Evolutionary conservation across 2,329 filamentous ascomycete genomes (phyloP).

Genomic region (Nemania diffusa): DNA sequence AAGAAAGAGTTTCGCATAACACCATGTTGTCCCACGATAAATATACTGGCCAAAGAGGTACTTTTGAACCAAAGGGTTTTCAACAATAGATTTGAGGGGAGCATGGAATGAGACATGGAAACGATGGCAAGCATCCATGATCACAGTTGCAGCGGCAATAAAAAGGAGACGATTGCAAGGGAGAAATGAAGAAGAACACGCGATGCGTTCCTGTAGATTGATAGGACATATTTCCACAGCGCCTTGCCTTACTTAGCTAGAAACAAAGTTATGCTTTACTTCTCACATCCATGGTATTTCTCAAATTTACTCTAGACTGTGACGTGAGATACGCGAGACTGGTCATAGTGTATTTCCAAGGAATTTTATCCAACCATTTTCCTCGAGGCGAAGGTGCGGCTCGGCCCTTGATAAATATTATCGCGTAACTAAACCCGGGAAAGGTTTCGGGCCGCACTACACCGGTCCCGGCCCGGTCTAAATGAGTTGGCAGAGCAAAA

Average conservation of each 20-base stretch:
- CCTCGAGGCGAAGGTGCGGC: not conserved
- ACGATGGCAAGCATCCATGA: not conserved
- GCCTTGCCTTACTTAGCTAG: not conserved
- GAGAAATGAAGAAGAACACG: not conserved
- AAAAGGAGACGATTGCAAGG: not conserved
- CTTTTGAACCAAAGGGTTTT: not conserved
- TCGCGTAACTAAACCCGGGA: no score
- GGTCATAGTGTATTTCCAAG: not conserved
- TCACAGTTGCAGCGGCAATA: not conserved
- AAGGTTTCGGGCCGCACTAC: no score
- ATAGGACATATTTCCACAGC: not conserved
- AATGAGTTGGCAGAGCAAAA: no score
- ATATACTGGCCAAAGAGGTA: not conserved
- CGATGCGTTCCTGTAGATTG: not conserved
- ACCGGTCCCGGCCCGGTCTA: no score
- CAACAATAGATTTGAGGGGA: not conserved
- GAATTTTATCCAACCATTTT: not conserved
- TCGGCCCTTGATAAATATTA: no score
- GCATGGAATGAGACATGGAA: not conserved
- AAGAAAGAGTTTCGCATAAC: not conserved
- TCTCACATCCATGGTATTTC: not conserved
- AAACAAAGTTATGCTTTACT: not conserved
- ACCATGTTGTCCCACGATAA: not conserved
- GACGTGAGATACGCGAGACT: not conserved
- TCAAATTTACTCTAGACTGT: not conserved